These are phyloP conservation scores for Phtheirospermum japonicum DNA, from an alignment of 257 asterid species.

Conservation along the genomic window DNA sequence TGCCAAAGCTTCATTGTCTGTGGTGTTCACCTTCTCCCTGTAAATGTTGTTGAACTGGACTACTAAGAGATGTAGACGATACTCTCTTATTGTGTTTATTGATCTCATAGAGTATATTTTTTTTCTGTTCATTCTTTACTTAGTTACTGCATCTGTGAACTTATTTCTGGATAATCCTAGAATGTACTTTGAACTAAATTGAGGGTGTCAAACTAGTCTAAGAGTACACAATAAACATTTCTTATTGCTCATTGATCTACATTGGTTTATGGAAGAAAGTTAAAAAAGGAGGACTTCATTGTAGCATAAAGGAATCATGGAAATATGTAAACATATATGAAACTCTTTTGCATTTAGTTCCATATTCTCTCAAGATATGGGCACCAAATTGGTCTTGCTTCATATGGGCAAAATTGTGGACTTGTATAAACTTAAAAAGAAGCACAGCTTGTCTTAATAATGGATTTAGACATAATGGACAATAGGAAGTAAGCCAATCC, in stretches of 20 bases:
- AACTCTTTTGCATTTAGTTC: background rate
- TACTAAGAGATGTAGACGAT: no score
- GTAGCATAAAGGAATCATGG: background rate
- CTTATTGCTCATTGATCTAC: slow-evolving; percentile 1
- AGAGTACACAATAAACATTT: background rate
- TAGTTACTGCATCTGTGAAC: slow-evolving; percentile 4
- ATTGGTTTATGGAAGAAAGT: slow-evolving; percentile 1
- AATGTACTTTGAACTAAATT: background rate
- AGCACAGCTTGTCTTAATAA: background rate
- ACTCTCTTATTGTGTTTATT: background rate
- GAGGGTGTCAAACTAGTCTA: background rate
- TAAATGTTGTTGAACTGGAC: no score
- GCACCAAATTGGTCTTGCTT: slow-evolving; percentile 8
- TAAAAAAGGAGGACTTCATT: background rate
- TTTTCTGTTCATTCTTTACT: background rate
- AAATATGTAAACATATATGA: background rate
- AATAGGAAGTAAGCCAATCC: slow-evolving; percentile 5
- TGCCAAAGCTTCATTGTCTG: no score
- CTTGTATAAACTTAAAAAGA: background rate
- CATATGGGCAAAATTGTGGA: background rate
- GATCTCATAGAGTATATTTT: background rate
- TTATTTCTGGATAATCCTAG: background rate
- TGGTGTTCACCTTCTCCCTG: no score
- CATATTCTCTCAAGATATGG: background rate
- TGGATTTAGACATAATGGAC: background rate